Percentiles rank a stretch among this genome's conserved stretches.
Conservation (phyloP, 2,329 filamentous ascomycete species). For the Paecilomyces variotii region DNA sequence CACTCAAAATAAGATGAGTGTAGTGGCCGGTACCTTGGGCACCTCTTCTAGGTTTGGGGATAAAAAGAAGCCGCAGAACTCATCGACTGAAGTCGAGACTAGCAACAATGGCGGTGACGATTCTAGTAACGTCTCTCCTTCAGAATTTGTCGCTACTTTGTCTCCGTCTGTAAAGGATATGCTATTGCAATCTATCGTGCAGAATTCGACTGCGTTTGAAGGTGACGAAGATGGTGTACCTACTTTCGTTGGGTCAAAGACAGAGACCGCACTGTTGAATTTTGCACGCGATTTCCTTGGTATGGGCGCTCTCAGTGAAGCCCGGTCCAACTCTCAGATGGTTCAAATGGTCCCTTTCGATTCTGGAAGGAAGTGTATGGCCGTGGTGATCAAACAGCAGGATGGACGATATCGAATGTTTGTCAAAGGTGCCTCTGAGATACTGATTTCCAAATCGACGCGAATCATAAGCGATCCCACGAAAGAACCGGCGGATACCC, state of each 20-base stretch:
- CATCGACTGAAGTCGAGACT: slow-evolving; percentile 16
- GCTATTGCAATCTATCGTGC: slow-evolving; percentile 55
- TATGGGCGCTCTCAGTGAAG: slow-evolving; percentile 54
- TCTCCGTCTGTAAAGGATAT: slow-evolving; percentile 47
- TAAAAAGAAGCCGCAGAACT: slow-evolving; percentile 21
- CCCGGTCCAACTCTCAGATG: slow-evolving; percentile 54
- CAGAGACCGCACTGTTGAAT: slow-evolving; percentile 64
- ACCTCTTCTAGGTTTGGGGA: slow-evolving; percentile 37
- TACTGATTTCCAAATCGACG: slow-evolving; percentile 39
- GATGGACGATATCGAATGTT: slow-evolving; percentile 50
- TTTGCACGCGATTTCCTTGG: slow-evolving; percentile 60
- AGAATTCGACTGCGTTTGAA: slow-evolving; percentile 65
- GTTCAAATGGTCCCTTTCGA: slow-evolving; percentile 51
- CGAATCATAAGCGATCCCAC: slow-evolving; percentile 52
- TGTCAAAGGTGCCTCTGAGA: slow-evolving; percentile 47
- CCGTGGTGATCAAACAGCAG: slow-evolving; percentile 50
- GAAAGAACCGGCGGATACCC: slow-evolving; percentile 46
- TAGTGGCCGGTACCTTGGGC: slow-evolving; percentile 51
- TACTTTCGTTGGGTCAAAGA: slow-evolving; percentile 67
- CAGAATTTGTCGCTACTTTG: slow-evolving; percentile 48
- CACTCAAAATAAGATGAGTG: slow-evolving; percentile 57
- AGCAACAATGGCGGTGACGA: slow-evolving; percentile 15
- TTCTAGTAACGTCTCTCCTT: slow-evolving; percentile 42
- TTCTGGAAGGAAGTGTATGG: slow-evolving; percentile 63
- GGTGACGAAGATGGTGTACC: slow-evolving; percentile 52